Evolutionary conservation across 2,329 filamentous ascomycete genomes (phyloP), one percentile per base, ranked within the genome.

Genomic region (Colletotrichum tofieldiae): DNA sequence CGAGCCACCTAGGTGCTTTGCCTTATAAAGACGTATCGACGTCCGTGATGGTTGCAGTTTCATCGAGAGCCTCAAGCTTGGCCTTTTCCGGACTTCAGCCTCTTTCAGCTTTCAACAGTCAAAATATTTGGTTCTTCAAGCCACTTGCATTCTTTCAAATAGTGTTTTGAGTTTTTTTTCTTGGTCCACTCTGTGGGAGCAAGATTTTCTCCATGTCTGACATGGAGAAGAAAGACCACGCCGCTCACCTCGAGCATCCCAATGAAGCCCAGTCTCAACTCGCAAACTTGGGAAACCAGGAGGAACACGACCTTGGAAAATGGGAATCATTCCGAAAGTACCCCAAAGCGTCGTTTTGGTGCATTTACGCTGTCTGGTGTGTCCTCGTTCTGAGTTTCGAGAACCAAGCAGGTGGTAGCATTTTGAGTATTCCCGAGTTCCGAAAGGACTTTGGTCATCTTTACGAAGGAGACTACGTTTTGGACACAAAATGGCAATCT

Each of bases 391-490:
- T 82, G 55, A 79, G 77, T 43, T 85, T 85, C 59, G 83, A 85
- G 71, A 82, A 82, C 69, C 82, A 84, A 71, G 84, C 83, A 29
- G 76, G 80, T 4, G 82, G 83, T 7, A 82, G 77, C 64, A 80
- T 84, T 32, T 78, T 85, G 51, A 80, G 82, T 29, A 83, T 86
- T n/a, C 84, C 84, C 2, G 71, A 82, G 65, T 86, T 86, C 75
- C 79, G 83, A 43, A 80, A 85, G 70, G 84, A 86, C 73, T 86
- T 86, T 75, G 84, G 84, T 0, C 74, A 78, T 55, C 65, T 75
- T 8, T 83, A 78, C 55, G 77, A 80, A 1, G 81, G 78, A 0
- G 76, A 76, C 66, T 85, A 82, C 76, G 82, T 84, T 8, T 75
- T 86, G 11, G 76, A 81, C 18, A 80, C 83, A 4, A 79, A 81